Evolutionary conservation across 1,284 basidiomycete species (phyloP).

Genomic region (Ceratobasidium sp.): DNA sequence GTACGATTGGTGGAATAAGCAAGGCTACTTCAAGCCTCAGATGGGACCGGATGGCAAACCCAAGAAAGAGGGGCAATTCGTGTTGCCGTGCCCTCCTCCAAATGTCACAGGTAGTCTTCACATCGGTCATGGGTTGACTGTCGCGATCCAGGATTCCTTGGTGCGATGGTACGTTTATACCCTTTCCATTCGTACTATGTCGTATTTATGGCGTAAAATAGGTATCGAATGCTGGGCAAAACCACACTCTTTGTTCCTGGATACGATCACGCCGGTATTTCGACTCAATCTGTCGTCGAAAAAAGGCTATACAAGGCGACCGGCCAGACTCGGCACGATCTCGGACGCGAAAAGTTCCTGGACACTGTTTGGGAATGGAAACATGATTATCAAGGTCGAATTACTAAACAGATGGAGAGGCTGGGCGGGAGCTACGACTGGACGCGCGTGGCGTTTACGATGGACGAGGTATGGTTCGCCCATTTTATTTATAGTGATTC

Average conservation of each 20-base stretch:
- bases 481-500: no score
- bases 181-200: not conserved
- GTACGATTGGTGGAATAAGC: constrained; percentile 97
- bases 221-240: constrained; percentile 96
- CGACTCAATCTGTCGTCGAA: constrained; percentile 98
- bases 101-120: constrained; percentile 98
- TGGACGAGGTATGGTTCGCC: constrained; percentile 88
- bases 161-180: constrained; percentile 82
- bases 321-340: constrained; percentile 88
- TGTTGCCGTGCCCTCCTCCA: constrained; percentile 94
- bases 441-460: constrained; percentile 93
- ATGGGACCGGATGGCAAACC: constrained; percentile 64
- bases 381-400: constrained; percentile 92
- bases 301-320: constrained; percentile 86
- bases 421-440: constrained; percentile 96
- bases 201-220: constrained; percentile 47
- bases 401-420: constrained; percentile 88
- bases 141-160: constrained; percentile 90
- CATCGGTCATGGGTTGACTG: constrained; percentile 95
- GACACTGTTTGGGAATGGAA: constrained; percentile 97
- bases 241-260: constrained; percentile 92
- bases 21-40: constrained; percentile 90
- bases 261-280: constrained; percentile 98
- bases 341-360: constrained; percentile 92
- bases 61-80: constrained; percentile 72